Base-by-base conservation (phyloP, 257 asterid genomes). In the Thymus quinquecostatus region DNA sequence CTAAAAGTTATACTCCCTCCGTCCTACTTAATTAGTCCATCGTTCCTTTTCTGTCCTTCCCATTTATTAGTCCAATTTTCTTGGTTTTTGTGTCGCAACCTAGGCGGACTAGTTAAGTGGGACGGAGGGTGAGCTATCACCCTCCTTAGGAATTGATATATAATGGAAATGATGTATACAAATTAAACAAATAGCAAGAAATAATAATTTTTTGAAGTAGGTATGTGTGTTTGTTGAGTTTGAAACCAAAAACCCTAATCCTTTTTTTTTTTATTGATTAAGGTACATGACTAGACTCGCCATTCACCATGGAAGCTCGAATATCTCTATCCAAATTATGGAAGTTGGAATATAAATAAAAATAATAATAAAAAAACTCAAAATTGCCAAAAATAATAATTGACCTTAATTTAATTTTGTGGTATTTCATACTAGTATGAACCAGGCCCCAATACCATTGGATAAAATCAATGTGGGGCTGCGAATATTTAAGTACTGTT, bases 271-370 rank as follows among this genome's bases (percentile, higher is more conserved):
- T 21, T 38, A 43, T 63, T 43, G 36, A 62, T 14, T 36, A 5
- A 27, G 41, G 10, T 12, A 29, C 29, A 5, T 7, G 12, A 44
- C 11, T 5, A 2, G 7, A 64, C 32, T 64, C 27, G 44, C 44
- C 38, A 29, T 64, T 44, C 40, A 30, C 27, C 41, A 30, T 30
- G 30, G 62, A 30, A 57, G 62, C 27, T 10, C 2, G 12, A 41
- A 60, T 13, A 12, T 38, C 36, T 62, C 67, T 5, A 40, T 62
- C 53, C 67, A 62, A 6, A 54, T 54, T 54, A 32, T 54, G 59
- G 6, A 54, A 53, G 33, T 38, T 38, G 41, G 41, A 38, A 38
- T 38, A 38, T 4, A 4, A 38, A 38, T 1, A 38, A 7, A 38
- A 38, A 38, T 1, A 38, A 21, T 21, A 21, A 21, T 21, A 21